Evolutionary conservation across 495 filamentous ascomycete genomes (phyloP).

Genomic region (Lasiosphaeriaceae sp.): DNA sequence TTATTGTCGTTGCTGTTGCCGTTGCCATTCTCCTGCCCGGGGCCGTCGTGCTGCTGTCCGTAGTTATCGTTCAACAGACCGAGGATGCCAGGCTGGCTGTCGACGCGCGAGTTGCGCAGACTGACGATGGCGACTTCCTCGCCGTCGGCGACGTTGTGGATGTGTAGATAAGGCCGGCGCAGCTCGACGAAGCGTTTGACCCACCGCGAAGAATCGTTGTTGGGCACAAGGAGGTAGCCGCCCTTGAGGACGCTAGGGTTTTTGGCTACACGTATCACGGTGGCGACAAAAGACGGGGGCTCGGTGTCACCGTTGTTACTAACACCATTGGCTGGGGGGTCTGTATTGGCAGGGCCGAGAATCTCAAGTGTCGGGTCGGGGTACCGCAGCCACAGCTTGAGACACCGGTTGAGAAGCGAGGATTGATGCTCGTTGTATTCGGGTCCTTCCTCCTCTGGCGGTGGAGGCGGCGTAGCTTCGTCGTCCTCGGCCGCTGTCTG

Average conservation of each 20-base stretch:
- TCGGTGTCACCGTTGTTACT: slow-evolving; percentile 8
- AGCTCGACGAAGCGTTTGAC: slow-evolving; percentile 89
- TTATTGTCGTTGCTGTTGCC: not conserved
- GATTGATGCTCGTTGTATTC: slow-evolving; percentile 54
- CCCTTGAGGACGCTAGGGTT: slow-evolving; percentile 72
- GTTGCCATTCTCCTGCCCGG: not conserved
- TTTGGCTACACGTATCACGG: slow-evolving; percentile 67
- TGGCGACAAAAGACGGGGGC: slow-evolving; percentile 58
- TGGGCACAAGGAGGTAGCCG: slow-evolving; percentile 78
- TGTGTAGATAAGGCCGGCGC: slow-evolving; percentile 84
- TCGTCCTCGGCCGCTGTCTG: not conserved
- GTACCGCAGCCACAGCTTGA: slow-evolving; percentile 74
- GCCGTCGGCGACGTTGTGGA: slow-evolving; percentile 76
- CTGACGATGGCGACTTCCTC: slow-evolving; percentile 89
- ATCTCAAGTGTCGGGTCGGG: slow-evolving; percentile 70
- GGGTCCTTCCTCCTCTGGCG: slow-evolving; percentile 11
- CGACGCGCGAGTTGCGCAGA: slow-evolving; percentile 77
- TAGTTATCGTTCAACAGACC: slow-evolving; percentile 55
- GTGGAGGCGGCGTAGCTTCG: not conserved
- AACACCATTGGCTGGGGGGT: slow-evolving; percentile 69
- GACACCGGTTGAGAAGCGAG: slow-evolving; percentile 62
- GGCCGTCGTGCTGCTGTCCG: not conserved
- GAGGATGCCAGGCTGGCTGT: slow-evolving; percentile 82
- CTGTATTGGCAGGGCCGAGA: slow-evolving; percentile 68
- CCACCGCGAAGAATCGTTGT: slow-evolving; percentile 73